Percentiles rank a stretch among this genome's conserved stretches.
phyloP scores from a whole-genome alignment of 2,329 filamentous ascomycete species.

The Diaporthe australafricana region DNA sequence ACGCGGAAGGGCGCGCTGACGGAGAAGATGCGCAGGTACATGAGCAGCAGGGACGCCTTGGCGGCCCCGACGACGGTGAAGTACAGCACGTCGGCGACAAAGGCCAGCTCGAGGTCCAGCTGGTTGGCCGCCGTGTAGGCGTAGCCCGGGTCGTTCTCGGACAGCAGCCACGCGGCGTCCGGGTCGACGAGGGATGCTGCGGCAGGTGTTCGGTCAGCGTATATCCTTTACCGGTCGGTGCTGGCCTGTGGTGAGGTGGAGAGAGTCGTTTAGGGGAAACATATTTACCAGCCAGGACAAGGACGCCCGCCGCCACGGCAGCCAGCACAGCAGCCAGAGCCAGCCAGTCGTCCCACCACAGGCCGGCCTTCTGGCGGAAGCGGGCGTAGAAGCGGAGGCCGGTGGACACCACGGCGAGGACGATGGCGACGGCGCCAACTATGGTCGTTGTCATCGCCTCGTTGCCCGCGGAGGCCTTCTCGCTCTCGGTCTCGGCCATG shows the following conservation, averaged over 20 bases:
- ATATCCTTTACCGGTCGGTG: neutral
- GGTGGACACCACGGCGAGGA: conserved; percentile 9
- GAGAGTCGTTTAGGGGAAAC: too few species aligned
- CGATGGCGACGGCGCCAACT: conserved; percentile 28
- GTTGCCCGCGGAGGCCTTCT: neutral
- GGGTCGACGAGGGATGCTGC: neutral
- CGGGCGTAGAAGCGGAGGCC: conserved; percentile 26
- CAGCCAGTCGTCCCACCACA: conserved; percentile 31
- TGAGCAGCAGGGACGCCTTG: conserved; percentile 47
- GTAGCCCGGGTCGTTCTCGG: conserved; percentile 26
- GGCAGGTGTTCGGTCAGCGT: neutral
- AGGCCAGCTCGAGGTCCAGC: conserved; percentile 37
- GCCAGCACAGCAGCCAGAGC: conserved; percentile 13
- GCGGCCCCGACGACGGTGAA: conserved; percentile 44
- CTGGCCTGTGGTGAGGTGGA: too few species aligned
- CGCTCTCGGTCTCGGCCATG: neutral
- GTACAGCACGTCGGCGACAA: conserved; percentile 45
- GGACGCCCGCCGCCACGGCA: conserved; percentile 19
- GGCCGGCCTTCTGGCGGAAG: neutral
- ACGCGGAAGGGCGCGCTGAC: conserved; percentile 41
- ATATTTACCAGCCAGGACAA: conserved; percentile 30
- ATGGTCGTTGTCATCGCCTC: neutral
- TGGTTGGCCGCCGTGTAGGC: conserved; percentile 32
- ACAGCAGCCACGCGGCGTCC: neutral
- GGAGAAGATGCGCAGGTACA: conserved; percentile 48